Evolutionary conservation across 192 early-diverging fungal genomes (phyloP), one percentile per base, ranked within the genome.

Genomic region (Linnemannia hyalina): DNA sequence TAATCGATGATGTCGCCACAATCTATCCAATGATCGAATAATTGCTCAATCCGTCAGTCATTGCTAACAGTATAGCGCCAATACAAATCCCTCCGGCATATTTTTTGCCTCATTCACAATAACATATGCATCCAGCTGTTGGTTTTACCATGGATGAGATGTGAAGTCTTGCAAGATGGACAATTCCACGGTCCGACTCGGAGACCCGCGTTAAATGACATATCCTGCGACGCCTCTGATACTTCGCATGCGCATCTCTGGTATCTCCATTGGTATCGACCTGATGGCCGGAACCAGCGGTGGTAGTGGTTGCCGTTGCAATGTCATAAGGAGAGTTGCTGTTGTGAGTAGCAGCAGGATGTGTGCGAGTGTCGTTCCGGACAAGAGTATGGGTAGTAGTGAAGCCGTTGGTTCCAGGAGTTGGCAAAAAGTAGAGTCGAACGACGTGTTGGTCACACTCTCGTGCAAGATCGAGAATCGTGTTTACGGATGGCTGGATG

Each of bases 361-460:
- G 23, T 46, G 7, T 41, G 13, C 23, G 41, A 29, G 36, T 76
- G 57, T 40, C 76, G 76, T 44, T 69, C 9, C 32, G 77, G 68
- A 82, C 79, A 52, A 86, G 57, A 26, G 84, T 86, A 52, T 86
- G 84, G 3, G 84, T 78, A 1, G 84, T 86, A 1, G 84, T 81
- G 60, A 86, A 86, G 2, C 84, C 84, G 65, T 81, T 81, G 65
- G 84, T 86, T 8, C 65, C 40, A n/a, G 78, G 75, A 18, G 84
- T 86, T 18, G 84, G 84, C 6, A 86, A 76, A 77, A 81, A 81
- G 68, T 81, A 86, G n/a, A 86, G 75, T 20, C 75, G 78, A n/a
- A 86, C 84, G n/a, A 80, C 70, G 38, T 86, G 84, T 23, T 80
- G 77, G 44, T 81, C 79, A 49, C 75, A 63, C 32, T 54, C 71